Evolutionary conservation across 768 basidiomycete genomes (phyloP).

Genomic region (Clathrus columnatus): DNA sequence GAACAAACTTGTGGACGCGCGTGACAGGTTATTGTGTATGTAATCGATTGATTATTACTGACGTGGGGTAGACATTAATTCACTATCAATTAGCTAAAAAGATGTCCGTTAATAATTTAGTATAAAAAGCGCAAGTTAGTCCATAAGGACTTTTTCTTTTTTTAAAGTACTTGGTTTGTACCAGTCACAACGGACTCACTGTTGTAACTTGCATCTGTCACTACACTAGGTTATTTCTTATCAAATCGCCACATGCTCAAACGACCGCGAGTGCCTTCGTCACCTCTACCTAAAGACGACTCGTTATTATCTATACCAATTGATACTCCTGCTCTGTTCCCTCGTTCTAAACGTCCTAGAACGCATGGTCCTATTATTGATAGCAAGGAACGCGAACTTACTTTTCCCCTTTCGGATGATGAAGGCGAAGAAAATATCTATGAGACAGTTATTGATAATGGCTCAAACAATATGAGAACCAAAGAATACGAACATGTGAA

Average conservation of each 20-base stretch:
- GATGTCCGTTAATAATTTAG: not conserved
- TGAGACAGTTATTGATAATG: not conserved
- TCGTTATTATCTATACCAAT: slow-evolving; percentile 2
- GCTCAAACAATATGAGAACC: not conserved
- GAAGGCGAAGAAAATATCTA: slow-evolving; percentile 2
- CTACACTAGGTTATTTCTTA: no score
- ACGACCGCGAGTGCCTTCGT: slow-evolving; percentile 5
- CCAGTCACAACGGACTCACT: not conserved
- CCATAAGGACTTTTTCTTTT: not conserved
- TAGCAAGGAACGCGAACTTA: not conserved
- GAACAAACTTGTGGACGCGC: no score
- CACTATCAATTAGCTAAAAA: not conserved
- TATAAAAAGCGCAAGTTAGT: not conserved
- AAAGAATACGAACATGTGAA: slow-evolving; percentile 10
- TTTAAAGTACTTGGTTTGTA: not conserved
- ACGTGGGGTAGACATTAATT: not conserved
- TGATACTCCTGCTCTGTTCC: not conserved
- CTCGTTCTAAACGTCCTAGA: slow-evolving; percentile 3
- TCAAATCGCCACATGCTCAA: no score
- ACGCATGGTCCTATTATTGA: slow-evolving; percentile 6
- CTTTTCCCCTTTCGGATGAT: not conserved
- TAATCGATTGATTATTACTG: no score
- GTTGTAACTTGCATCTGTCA: not conserved
- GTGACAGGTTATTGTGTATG: no score
- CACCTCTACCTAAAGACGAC: not conserved